Conservation (phyloP, 768 basidiomycete genomes). For the Xerocomus potaroensis region DNA sequence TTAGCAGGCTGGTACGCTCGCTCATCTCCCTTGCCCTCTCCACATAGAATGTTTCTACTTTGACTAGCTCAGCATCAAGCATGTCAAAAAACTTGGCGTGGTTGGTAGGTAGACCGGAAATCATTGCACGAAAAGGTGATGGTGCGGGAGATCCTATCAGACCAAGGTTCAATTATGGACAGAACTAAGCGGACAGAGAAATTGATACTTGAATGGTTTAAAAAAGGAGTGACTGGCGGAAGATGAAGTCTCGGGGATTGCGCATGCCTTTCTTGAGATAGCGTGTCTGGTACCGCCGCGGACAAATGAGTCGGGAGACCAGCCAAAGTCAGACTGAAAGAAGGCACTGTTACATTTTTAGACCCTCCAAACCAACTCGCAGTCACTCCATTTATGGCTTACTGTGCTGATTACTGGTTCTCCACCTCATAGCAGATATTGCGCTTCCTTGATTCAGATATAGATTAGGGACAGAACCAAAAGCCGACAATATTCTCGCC, state of each 20-base stretch:
- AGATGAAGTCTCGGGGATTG: conserved; percentile 3
- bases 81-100: conserved; percentile 73
- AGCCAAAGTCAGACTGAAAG: conserved; percentile 9
- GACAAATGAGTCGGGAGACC: conserved; percentile 5
- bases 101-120: conserved; percentile 52
- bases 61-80: conserved; percentile 76
- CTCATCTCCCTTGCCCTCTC: conserved; percentile 64
- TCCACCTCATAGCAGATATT: not conserved
- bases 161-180: not conserved
- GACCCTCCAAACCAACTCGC: not conserved
- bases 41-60: conserved; percentile 80
- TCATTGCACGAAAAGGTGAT: conserved; percentile 43
- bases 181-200: not conserved
- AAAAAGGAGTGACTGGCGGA: conserved; percentile 2
- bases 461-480: too few relatives aligned
- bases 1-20: conserved; percentile 43
- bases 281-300: not conserved
- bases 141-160: conserved; percentile 14
- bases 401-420: conserved; percentile 9
- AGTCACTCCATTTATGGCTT: not conserved
- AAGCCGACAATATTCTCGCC: conserved; percentile 5
- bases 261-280: not conserved
- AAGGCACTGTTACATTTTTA: conserved; percentile 6
- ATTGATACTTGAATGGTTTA: conserved; percentile 11
- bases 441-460: not conserved